Evolutionary conservation across 1,284 basidiomycete species (phyloP), one percentile per base, ranked within the genome.

Genomic region (Cystobasidium pallidum): DNA sequence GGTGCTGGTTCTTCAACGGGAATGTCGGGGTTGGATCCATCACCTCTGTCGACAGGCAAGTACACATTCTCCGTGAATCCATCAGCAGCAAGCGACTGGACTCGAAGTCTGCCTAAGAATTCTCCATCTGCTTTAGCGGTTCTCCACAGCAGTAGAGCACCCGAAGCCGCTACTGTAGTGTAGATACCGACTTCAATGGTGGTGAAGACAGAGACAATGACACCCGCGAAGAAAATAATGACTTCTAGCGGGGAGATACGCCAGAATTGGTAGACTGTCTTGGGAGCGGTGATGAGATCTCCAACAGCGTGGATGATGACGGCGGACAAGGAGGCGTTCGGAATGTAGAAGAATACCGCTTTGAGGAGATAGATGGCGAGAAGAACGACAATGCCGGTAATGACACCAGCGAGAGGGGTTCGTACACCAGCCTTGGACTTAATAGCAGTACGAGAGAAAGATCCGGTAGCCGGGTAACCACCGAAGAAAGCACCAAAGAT

Each of bases 391-490:
- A 97, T 81, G 64, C 91, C 90, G 15, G 92, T 92, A 77, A 92
- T 82, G 78, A 95, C 86, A 77, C 96, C 95, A 8, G 91, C 94
- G 17, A 90, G 84, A 6, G 95, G 96, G 7, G 95, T 97, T 75
- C 95, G 89, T 24, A 98, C 95, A 73, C 95, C 95, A 0, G 92
- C 94, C 83, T 96, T 96, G 66, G 91, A 89, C 83, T 97, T 94
- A 81, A 99, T 85, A 0, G 95, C 95, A 2, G 94, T 92, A 43
- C 95, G 92, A 47, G 94, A 97, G 86, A 99, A 99, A 0, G 94
- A 98, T 17, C 95, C 96, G 8, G 96, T 99, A 0, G 94, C 92
- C 8, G 95, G 94, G 81, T 97, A 99, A 1, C 92, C 95, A 72
- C 74, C 75, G 67, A 78, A 78, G 78, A 79, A 76, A 43, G 75